Evolutionary conservation across 1,284 basidiomycete genomes (phyloP).

Genomic region (Trichosporon sp.): DNA sequence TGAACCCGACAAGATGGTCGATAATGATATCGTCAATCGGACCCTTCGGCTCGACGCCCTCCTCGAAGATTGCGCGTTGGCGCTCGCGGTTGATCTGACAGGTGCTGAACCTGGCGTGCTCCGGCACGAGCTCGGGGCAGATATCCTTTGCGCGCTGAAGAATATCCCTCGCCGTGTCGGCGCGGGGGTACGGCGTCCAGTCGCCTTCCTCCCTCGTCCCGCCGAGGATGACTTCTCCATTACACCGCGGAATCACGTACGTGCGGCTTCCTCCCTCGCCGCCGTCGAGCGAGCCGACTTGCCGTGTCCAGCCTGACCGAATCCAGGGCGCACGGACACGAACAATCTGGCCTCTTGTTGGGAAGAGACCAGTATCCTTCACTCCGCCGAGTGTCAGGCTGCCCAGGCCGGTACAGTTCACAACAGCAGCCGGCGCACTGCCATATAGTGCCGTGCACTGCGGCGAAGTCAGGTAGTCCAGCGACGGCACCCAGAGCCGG

Average conservation of each 20-base stretch:
- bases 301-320: conserved; percentile 38
- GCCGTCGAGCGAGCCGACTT: conserved; percentile 37
- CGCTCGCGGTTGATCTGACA: not conserved
- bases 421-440: conserved; percentile 52
- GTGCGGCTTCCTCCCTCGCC: conserved; percentile 44
- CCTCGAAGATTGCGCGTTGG: not conserved
- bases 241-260: conserved; percentile 44
- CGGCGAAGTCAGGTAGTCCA: conserved; percentile 17
- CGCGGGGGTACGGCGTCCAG: conserved; percentile 37
- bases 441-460: conserved; percentile 15
- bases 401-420: conserved; percentile 62
- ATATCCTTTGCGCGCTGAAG: conserved; percentile 35
- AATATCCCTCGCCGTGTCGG: conserved; percentile 33
- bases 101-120: conserved; percentile 8
- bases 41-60: not conserved
- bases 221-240: conserved; percentile 45
- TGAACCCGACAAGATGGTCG: conserved; percentile 34
- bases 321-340: conserved; percentile 50
- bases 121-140: conserved; percentile 29
- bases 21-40: conserved; percentile 23
- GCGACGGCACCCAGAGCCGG: conserved; percentile 24
- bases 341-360: conserved; percentile 56
- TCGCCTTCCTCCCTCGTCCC: conserved; percentile 43
- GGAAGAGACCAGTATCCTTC: conserved; percentile 52
- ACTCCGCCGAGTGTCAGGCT: conserved; percentile 53